Percentiles rank a stretch among this genome's conserved stretches.
phyloP scores from a whole-genome alignment of 768 basidiomycete species.

The Phylloporus scabripes region DNA sequence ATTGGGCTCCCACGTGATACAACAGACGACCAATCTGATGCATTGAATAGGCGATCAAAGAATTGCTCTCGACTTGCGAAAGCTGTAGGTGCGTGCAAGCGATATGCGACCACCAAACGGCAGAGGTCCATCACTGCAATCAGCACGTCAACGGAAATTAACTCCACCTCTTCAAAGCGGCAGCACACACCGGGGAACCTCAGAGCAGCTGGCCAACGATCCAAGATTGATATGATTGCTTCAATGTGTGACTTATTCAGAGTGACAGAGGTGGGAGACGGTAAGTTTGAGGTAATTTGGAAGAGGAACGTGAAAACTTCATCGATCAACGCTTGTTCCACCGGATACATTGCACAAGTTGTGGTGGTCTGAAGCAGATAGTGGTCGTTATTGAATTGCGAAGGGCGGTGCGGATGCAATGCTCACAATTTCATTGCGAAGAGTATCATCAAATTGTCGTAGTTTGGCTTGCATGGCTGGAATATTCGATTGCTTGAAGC shows the following conservation, averaged over 20 bases:
- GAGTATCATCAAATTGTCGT: slow-evolving; percentile 63
- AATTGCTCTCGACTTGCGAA: slow-evolving; percentile 45
- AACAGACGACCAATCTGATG: slow-evolving; percentile 53
- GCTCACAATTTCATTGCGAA: slow-evolving; percentile 66
- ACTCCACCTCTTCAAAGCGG: background rate
- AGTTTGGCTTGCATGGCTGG: slow-evolving; percentile 75
- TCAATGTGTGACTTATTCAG: slow-evolving; percentile 52
- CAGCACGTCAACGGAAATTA: background rate
- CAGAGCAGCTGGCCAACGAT: slow-evolving; percentile 68
- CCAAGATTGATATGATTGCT: slow-evolving; percentile 55
- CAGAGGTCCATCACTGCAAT: slow-evolving; percentile 76
- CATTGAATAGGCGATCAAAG: slow-evolving; percentile 58
- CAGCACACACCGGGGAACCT: slow-evolving; percentile 59
- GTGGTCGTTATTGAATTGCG: background rate
- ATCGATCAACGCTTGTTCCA: slow-evolving; percentile 53
- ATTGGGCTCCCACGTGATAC: slow-evolving; percentile 50
- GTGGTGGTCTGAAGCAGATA: slow-evolving; percentile 52
- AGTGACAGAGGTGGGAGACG: slow-evolving; percentile 24
- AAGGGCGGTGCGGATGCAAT: background rate
- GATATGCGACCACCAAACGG: slow-evolving; percentile 66
- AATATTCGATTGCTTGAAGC: slow-evolving; percentile 84
- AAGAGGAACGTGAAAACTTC: slow-evolving; percentile 59
- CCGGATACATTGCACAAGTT: slow-evolving; percentile 62
- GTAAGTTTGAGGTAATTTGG: slow-evolving; percentile 38
- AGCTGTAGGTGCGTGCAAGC: slow-evolving; percentile 45